phyloP scores from a whole-genome alignment of 345 rosid species.

The Gynandropsis gynandra region DNA sequence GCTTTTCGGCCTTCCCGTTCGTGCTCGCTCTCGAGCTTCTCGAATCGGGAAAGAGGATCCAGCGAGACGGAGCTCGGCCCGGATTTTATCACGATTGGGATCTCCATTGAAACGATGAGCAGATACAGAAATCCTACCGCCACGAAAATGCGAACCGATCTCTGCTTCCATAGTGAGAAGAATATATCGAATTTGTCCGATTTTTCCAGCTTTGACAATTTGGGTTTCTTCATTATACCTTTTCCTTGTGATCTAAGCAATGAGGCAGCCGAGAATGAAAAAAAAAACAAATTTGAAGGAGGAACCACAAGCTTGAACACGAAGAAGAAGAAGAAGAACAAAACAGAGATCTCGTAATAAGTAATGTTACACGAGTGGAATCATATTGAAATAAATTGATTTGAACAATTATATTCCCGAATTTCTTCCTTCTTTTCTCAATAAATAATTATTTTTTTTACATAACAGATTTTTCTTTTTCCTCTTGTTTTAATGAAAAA shows the following conservation, averaged over 20 bases:
- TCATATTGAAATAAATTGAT: too few species aligned
- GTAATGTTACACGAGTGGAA: too few species aligned
- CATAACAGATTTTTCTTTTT: too few species aligned
- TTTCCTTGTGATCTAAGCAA: conserved; percentile 29
- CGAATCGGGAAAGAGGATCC: conserved; percentile 38
- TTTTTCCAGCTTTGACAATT: conserved; percentile 35
- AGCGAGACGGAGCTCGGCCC: conserved; percentile 39
- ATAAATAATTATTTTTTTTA: too few species aligned
- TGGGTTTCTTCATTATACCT: conserved; percentile 49
- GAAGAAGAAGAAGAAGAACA: too few species aligned
- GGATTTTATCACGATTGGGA: conserved; percentile 68
- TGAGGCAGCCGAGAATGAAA: background rate
- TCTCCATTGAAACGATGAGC: conserved; percentile 56
- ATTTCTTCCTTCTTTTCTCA: too few species aligned
- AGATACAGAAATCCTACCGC: conserved; percentile 48
- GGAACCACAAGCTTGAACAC: background rate
- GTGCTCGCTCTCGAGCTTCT: conserved; percentile 42
- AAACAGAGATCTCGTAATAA: too few species aligned
- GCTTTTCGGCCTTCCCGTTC: conserved; percentile 35
- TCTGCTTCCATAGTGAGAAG: conserved; percentile 46
- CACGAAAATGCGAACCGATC: conserved; percentile 62
- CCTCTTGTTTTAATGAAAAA: too few species aligned
- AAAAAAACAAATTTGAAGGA: background rate
- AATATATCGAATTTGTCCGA: conserved; percentile 37
- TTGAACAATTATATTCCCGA: too few species aligned